Base-by-base conservation (phyloP, 2,329 filamentous ascomycete species). In the Colletotrichum costaricense region DNA sequence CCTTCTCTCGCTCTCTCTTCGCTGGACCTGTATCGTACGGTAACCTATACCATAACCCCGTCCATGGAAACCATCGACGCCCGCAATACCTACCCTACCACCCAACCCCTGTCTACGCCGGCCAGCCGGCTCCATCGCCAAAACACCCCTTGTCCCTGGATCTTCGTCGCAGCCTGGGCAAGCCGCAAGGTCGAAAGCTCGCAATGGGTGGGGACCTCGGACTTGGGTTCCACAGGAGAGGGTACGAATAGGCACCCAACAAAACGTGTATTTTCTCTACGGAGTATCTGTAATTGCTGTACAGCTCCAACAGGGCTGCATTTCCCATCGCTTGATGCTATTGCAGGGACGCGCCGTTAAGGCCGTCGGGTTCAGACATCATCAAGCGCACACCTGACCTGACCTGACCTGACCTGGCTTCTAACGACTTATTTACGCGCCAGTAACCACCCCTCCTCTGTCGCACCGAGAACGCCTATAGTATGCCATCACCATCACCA, bases 251-350 rank as follows among this genome's bases (percentile, higher is more conserved):
- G 52, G 52, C 42, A 49, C 6, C 42, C 42, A 49, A 49, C 16
- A 49, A 49, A n/a, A 49, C 42, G 42, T 14, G 58, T 24, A 22
- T 42, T 16, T 42, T 33, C 33, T 33, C 33, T 33, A 33, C 33
- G 33, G 33, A 33, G 38, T 42, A 42, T 42, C 38, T 42, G 38
- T 42, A 42, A 42, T 42, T 42, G 38, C 67, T 16, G 12, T n/a
- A 49, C 52, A 72, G 38, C 62, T 30, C 56, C 69, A 38, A 54
- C 65, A 72, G 65, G 69, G 69, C 69, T 72, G 69, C 69, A 64
- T 52, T 26, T 54, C 38, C 38, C 38, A 46, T 60, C 30, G 22
- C 33, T 28, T 54, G 26, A 65, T 24, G 28, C 67, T 56, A 19
- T 66, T 58, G 11, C 54, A 33, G 52, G 38, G 38, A 16, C 14